Percentiles rank a stretch among this genome's conserved stretches.
Conservation (phyloP, 2,329 filamentous ascomycete genomes). For the Eutypella sp. region DNA sequence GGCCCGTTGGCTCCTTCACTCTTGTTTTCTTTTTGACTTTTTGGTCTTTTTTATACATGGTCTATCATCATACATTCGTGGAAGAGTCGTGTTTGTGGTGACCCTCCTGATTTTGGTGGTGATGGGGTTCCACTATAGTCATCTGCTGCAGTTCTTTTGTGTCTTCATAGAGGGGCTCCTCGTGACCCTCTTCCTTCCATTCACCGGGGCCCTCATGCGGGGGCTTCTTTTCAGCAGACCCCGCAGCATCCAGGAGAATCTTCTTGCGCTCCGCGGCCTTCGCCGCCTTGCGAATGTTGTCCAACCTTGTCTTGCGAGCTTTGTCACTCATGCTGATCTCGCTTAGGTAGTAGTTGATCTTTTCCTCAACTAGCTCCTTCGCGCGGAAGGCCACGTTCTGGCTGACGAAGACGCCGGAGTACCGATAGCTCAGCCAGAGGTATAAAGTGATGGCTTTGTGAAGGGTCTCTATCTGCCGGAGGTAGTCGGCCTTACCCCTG, state of each 20-base stretch:
- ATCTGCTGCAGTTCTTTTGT: constrained; percentile 14
- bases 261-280: constrained; percentile 9
- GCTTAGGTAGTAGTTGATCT: constrained; percentile 61
- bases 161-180: constrained; percentile 29
- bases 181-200: constrained; percentile 30
- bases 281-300: constrained; percentile 18
- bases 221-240: neutral
- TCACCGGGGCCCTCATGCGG: constrained; percentile 19
- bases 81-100: no score
- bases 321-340: constrained; percentile 46
- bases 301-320: constrained; percentile 26
- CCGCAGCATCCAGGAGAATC: constrained; percentile 15
- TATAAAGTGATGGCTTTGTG: constrained; percentile 83
- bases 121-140: no score
- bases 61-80: neutral
- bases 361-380: constrained; percentile 70
- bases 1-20: no score
- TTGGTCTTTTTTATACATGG: no score
- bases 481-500: constrained; percentile 45
- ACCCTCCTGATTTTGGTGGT: no score
- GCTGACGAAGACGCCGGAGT: constrained; percentile 72
- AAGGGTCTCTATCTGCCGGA: constrained; percentile 67
- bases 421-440: constrained; percentile 89
- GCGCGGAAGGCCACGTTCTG: constrained; percentile 73
- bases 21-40: no score